These are phyloP conservation scores for Austroboletus olivaceoglutinosus DNA, from an alignment of 1,284 basidiomycete species.

Conservation along the genomic window DNA sequence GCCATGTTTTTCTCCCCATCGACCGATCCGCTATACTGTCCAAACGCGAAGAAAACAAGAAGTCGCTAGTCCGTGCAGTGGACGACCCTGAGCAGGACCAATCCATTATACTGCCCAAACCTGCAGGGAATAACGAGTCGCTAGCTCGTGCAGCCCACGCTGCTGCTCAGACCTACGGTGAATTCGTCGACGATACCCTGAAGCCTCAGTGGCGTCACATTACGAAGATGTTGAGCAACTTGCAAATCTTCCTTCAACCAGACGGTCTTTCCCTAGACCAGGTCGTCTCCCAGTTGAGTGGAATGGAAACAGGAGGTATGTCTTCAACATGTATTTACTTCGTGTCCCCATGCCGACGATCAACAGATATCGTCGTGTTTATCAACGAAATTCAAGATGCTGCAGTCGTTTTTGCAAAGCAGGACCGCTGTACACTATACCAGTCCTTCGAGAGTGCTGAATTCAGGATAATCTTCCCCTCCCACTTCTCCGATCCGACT, in stretches of 20 bases:
- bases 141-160: neutral
- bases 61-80: neutral
- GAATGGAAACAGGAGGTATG: neutral
- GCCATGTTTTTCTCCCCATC: neutral
- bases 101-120: no score
- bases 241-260: neutral
- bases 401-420: conserved; percentile 29
- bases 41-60: neutral
- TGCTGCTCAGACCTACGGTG: neutral
- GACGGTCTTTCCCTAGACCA: neutral
- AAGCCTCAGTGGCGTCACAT: neutral
- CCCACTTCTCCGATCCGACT: no score
- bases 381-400: neutral
- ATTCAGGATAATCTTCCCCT: no score
- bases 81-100: no score
- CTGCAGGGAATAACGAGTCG: no score
- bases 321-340: no score
- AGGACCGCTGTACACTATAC: conserved; percentile 13
- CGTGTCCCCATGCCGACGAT: neutral
- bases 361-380: neutral
- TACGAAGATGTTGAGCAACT: neutral
- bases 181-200: neutral
- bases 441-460: conserved; percentile 25
- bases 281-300: neutral
- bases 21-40: neutral